Conservation (phyloP, 2,329 filamentous ascomycete species). For the Shiraia sp. region DNA sequence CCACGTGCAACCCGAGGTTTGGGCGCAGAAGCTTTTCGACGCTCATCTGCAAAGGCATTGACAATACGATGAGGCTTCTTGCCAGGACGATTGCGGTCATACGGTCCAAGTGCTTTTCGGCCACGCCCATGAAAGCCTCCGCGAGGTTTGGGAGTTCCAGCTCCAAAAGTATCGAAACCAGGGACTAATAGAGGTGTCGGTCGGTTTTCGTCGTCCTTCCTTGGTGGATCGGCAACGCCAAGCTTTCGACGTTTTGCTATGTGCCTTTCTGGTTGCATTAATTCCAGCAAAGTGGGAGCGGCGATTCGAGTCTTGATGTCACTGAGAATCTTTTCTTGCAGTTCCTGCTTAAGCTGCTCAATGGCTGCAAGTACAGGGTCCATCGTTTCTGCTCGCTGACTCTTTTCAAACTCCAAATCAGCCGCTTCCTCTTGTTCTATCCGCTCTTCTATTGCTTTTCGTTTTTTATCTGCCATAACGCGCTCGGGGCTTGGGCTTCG, state of each 20-base stretch:
- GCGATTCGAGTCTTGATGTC: constrained; percentile 89
- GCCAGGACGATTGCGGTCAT: constrained; percentile 49
- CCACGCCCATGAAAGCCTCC: constrained; percentile 47
- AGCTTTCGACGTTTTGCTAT: constrained; percentile 76
- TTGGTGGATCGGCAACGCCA: constrained; percentile 70
- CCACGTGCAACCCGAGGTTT: constrained; percentile 68
- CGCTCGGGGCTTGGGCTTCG: constrained; percentile 57
- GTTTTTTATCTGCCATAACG: constrained; percentile 54
- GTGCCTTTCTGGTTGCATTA: constrained; percentile 81
- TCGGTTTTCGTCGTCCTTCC: constrained; percentile 61
- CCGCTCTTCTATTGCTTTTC: constrained; percentile 68
- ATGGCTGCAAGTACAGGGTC: constrained; percentile 88
- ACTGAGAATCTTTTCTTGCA: constrained; percentile 83
- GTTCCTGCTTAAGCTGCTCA: constrained; percentile 75
- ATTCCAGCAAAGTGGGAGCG: constrained; percentile 76
- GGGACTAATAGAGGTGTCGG: constrained; percentile 57
- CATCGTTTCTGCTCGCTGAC: constrained; percentile 80
- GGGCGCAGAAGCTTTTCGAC: constrained; percentile 59
- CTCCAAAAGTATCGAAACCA: constrained; percentile 63
- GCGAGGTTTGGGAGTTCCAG: constrained; percentile 64
- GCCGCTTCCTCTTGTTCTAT: constrained; percentile 73
- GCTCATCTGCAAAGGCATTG: constrained; percentile 61
- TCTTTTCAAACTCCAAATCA: constrained; percentile 88
- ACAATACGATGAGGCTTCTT: constrained; percentile 44
- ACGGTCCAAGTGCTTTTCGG: constrained; percentile 49